Percentiles rank a stretch among this genome's conserved stretches.
Conservation (phyloP, 2,329 filamentous ascomycete species). For the Ilyonectria robusta region DNA sequence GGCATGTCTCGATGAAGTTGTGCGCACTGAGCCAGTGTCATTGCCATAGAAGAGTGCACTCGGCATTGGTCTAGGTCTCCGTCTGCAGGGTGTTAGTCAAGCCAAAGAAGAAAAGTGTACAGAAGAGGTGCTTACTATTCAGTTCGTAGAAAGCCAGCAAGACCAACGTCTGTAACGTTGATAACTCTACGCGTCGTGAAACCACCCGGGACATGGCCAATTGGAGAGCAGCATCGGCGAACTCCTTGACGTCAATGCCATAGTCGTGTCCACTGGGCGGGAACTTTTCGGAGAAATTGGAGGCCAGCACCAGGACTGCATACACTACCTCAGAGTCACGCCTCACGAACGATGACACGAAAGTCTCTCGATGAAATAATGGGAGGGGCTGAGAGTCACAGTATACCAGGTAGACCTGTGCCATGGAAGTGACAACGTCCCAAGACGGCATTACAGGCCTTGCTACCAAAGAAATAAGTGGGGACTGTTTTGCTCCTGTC, state of each 20-base stretch:
- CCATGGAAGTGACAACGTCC: not conserved
- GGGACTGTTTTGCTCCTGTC: not conserved
- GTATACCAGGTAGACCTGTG: not conserved
- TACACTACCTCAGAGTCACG: conserved; percentile 6
- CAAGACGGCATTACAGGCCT: not conserved
- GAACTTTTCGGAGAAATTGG: not conserved
- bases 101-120: not conserved
- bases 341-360: not conserved
- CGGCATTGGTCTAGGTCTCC: conserved; percentile 10
- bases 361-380: not conserved
- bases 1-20: not conserved
- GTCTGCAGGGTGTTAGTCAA: not conserved
- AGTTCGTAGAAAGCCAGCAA: conserved; percentile 11
- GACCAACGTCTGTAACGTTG: conserved; percentile 4
- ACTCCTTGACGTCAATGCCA: not conserved
- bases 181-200: conserved; percentile 5
- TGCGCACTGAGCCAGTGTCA: conserved; percentile 4
- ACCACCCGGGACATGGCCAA: not conserved
- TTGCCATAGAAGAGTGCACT: conserved; percentile 4
- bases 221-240: conserved; percentile 4
- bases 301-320: conserved; percentile 4
- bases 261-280: not conserved
- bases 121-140: not conserved
- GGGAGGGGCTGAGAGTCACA: conserved; percentile 13
- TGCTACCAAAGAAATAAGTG: not conserved